These are phyloP conservation scores for Ceriops decandra DNA, from an alignment of 345 rosid species.

Conservation along the genomic window DNA sequence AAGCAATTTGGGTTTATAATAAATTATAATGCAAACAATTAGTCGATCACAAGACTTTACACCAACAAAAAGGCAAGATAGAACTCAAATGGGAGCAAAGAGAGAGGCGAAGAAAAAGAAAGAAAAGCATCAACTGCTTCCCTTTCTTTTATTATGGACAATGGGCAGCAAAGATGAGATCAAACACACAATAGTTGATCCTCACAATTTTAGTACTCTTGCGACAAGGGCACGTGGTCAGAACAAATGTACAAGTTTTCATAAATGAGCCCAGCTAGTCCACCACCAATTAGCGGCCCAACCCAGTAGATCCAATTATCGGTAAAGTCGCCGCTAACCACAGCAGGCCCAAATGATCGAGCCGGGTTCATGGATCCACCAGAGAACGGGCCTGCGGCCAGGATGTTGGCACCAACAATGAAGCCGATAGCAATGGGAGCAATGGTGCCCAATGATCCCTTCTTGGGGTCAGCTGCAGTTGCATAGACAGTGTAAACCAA, in stretches of 20 bases:
- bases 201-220: constrained; percentile 32
- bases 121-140: constrained; percentile 16
- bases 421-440: constrained; percentile 93
- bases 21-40: not conserved
- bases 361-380: constrained; percentile 99
- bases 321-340: constrained; percentile 71
- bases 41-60: constrained; percentile 19
- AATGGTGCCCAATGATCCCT: constrained; percentile 78
- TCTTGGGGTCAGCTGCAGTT: constrained; percentile 95
- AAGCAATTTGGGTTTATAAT: too few species aligned
- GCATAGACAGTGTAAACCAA: constrained; percentile 93
- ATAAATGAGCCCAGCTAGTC: constrained; percentile 73
- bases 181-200: not conserved
- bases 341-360: constrained; percentile 92
- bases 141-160: constrained; percentile 16
- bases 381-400: constrained; percentile 94
- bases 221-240: constrained; percentile 51
- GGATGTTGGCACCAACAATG: constrained; percentile 93
- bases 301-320: constrained; percentile 95
- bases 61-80: constrained; percentile 6
- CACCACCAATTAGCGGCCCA: constrained; percentile 85
- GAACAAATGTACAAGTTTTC: constrained; percentile 55
- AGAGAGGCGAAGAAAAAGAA: not conserved
- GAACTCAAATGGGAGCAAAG: not conserved
- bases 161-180: constrained; percentile 7